Evolutionary conservation across 257 asterid species (phyloP), one percentile per base, ranked within the genome.

Genomic region (Paulownia fortunei): DNA sequence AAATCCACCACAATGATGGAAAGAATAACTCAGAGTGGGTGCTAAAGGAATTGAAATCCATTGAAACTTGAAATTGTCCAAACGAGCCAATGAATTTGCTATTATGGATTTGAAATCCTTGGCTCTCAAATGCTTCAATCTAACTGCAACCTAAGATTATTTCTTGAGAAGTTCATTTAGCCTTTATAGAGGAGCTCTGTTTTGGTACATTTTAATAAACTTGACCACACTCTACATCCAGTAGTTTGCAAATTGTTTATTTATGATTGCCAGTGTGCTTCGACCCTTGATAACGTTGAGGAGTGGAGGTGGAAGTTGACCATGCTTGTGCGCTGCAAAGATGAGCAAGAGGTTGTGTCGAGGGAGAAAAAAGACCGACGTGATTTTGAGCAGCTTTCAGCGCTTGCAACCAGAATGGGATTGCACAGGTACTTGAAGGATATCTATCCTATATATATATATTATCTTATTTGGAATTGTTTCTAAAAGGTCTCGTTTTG

Each of bases 251-350:
- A 61, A 39, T 63, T 68, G 49, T 60, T 71, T 68, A 75, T 84
- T 9, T 83, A 41, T 76, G 75, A 69, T 85, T 75, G 36, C 65
- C 89, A 94, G 98, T 4, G 85, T 81, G 91, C 81, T 82, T 85
- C 96, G 6, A 81, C 96, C 72, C 86, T 87, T 81, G 95, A 89
- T 76, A 91, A 89, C 56, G 84, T 92, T 85, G 98, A 94, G 87
- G 98, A 94, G 61, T 94, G 98, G 98, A 88, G 88, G 86, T 84
- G 86, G 92, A 91, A 89, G 85, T 72, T 94, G 76, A 89, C 89
- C 82, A 82, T 75, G 81, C 85, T 94, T 65, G 60, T 86, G 89
- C 93, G 91, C 51, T 82, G 84, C 46, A 80, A 91, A 60, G 84
- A 88, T 76, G 94, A 87, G 71, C 89, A 87, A 83, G 98, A 94